These are phyloP conservation scores for Castanea sativa DNA, from an alignment of 306 rosid species.

Conservation along the genomic window DNA sequence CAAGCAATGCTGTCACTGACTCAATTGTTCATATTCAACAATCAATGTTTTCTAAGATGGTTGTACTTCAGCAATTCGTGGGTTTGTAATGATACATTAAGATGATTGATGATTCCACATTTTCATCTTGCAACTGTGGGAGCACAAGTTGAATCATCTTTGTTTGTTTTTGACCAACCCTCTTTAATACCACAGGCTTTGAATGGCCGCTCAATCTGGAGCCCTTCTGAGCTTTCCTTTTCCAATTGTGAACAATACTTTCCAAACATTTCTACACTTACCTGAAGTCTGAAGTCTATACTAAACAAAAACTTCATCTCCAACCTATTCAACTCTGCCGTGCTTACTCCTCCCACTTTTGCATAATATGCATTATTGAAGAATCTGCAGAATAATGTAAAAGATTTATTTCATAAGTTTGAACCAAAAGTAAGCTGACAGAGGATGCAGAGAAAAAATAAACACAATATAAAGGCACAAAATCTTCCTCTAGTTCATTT, in stretches of 20 bases:
- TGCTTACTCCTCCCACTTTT: constrained; percentile 91
- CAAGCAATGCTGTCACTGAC: not conserved
- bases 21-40: constrained; percentile 5
- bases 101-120: constrained; percentile 21
- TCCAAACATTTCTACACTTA: constrained; percentile 63
- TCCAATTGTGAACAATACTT: constrained; percentile 73
- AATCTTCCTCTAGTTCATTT: not conserved
- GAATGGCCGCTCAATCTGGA: constrained; percentile 75
- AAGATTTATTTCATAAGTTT: constrained; percentile 3
- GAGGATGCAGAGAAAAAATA: not conserved
- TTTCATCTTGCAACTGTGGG: constrained; percentile 71
- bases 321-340: constrained; percentile 75
- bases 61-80: constrained; percentile 7
- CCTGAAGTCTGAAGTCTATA: constrained; percentile 87
- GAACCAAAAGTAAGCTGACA: not conserved
- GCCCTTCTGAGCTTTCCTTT: constrained; percentile 53
- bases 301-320: constrained; percentile 83
- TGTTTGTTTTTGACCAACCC: constrained; percentile 71
- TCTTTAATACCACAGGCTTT: constrained; percentile 70
- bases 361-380: constrained; percentile 96
- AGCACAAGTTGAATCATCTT: constrained; percentile 62
- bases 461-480: not conserved
- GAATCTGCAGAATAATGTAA: constrained; percentile 58
- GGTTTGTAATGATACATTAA: constrained; percentile 16
- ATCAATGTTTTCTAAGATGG: constrained; percentile 14